These are phyloP conservation scores for Isoetes taiwanensis DNA, from an alignment of 75 land plant genomes.

Conservation along the genomic window DNA sequence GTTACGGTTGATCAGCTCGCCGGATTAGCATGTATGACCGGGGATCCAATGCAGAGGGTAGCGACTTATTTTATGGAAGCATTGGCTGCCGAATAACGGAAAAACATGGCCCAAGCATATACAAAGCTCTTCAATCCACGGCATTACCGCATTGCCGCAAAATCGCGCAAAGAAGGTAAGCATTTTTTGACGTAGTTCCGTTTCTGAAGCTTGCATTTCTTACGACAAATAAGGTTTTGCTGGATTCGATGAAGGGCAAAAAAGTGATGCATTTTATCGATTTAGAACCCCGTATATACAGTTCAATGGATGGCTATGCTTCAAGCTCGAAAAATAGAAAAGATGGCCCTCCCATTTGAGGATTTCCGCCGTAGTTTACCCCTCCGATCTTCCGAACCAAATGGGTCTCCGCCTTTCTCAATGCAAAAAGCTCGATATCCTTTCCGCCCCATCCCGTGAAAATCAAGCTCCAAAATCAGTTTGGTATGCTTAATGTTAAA, in stretches of 20 bases:
- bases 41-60: conserved; percentile 72
- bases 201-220: conserved; percentile 39
- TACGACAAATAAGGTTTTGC: conserved; percentile 41
- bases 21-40: conserved; percentile 45
- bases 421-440: conserved; percentile 54
- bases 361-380: conserved; percentile 46
- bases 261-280: conserved; percentile 63
- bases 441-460: conserved; percentile 58
- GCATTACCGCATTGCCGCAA: conserved; percentile 20
- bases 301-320: conserved; percentile 55
- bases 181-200: conserved; percentile 47
- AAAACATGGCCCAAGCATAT: conserved; percentile 44
- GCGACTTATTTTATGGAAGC: conserved; percentile 63
- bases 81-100: conserved; percentile 50
- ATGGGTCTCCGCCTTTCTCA: conserved; percentile 31
- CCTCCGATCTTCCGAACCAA: conserved; percentile 37
- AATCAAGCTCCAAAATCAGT: conserved; percentile 19
- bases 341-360: conserved; percentile 71
- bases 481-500: conserved; percentile 39
- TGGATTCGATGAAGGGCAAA: conserved; percentile 74
- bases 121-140: conserved; percentile 47
- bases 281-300: conserved; percentile 31
- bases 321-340: conserved; percentile 32
- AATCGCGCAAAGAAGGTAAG: conserved; percentile 22
- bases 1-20: conserved; percentile 73